Evolutionary conservation across 768 basidiomycete species (phyloP).

Genomic region (Neoboletus brunneissimus): DNA sequence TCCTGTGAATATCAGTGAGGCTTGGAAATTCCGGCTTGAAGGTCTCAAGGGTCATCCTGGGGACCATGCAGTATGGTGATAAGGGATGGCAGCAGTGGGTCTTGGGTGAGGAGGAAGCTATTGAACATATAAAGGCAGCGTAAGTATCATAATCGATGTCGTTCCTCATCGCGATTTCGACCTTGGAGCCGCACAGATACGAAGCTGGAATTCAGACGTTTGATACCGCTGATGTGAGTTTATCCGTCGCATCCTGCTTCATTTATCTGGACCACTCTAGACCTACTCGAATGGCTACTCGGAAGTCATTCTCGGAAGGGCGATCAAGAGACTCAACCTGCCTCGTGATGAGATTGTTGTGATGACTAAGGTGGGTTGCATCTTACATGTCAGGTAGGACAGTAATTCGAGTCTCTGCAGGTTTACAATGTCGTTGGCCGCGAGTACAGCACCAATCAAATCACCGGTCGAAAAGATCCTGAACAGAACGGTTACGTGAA

Average conservation of each 20-base stretch:
- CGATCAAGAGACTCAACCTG: conserved; percentile 60
- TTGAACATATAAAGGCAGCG: conserved; percentile 48
- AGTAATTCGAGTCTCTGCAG: conserved; percentile 15
- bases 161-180: background rate
- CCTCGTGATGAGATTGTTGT: conserved; percentile 78
- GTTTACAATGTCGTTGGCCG: conserved; percentile 41
- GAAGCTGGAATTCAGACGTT: conserved; percentile 37
- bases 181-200: conserved; percentile 22
- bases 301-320: conserved; percentile 68
- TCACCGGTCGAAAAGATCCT: conserved; percentile 20
- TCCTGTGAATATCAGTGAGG: conserved; percentile 28
- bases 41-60: conserved; percentile 50
- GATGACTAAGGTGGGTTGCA: conserved; percentile 59
- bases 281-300: conserved; percentile 64
- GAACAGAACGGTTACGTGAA: conserved; percentile 48
- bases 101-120: conserved; percentile 42
- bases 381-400: background rate
- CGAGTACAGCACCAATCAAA: conserved; percentile 13
- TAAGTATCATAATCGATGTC: conserved; percentile 22
- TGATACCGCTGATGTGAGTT: conserved; percentile 34
- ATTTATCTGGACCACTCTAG: conserved; percentile 28
- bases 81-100: conserved; percentile 56
- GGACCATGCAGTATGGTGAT: conserved; percentile 45
- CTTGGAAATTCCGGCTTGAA: conserved; percentile 49
- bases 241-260: background rate